Evolutionary conservation across 2,329 filamentous ascomycete species (phyloP).

Genomic region (Colletotrichum costaricense): DNA sequence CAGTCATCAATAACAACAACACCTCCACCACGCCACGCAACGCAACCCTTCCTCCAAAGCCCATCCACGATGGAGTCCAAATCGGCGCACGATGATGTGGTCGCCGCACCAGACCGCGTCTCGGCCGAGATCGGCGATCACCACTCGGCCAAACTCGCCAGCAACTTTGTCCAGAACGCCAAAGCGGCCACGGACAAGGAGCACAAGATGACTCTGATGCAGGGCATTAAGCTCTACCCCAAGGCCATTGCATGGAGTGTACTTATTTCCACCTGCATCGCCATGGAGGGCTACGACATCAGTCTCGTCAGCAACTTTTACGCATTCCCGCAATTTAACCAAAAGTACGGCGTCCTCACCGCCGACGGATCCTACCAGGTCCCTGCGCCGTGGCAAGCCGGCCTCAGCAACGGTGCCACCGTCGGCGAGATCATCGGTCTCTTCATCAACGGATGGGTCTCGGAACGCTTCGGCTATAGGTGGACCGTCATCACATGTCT

Average conservation of each 20-base stretch:
- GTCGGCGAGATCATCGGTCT: slow-evolving; percentile 76
- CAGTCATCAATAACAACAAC: background rate
- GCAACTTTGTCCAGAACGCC: slow-evolving; percentile 56
- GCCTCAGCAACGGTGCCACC: slow-evolving; percentile 68
- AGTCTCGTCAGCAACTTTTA: slow-evolving; percentile 86
- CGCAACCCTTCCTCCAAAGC: background rate
- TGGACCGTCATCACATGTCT: slow-evolving; percentile 72
- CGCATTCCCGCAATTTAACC: slow-evolving; percentile 67
- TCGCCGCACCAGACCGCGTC: slow-evolving; percentile 17
- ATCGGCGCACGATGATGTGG: slow-evolving; percentile 21
- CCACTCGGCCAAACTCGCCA: slow-evolving; percentile 40
- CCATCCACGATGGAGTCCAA: slow-evolving; percentile 25
- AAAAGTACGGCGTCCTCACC: slow-evolving; percentile 64
- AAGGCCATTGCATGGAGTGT: slow-evolving; percentile 88
- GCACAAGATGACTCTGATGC: slow-evolving; percentile 76
- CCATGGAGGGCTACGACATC: slow-evolving; percentile 92
- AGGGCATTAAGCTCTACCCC: slow-evolving; percentile 85
- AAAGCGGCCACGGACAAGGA: slow-evolving; percentile 68
- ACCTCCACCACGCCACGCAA: background rate
- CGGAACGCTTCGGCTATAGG: slow-evolving; percentile 76
- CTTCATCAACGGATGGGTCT: slow-evolving; percentile 72
- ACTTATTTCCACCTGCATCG: slow-evolving; percentile 89
- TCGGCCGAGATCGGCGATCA: slow-evolving; percentile 24
- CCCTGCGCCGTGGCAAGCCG: slow-evolving; percentile 72
- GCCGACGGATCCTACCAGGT: slow-evolving; percentile 63